Conservation (phyloP, 306 rosid genomes). For the Pyrus bretschneideri region DNA sequence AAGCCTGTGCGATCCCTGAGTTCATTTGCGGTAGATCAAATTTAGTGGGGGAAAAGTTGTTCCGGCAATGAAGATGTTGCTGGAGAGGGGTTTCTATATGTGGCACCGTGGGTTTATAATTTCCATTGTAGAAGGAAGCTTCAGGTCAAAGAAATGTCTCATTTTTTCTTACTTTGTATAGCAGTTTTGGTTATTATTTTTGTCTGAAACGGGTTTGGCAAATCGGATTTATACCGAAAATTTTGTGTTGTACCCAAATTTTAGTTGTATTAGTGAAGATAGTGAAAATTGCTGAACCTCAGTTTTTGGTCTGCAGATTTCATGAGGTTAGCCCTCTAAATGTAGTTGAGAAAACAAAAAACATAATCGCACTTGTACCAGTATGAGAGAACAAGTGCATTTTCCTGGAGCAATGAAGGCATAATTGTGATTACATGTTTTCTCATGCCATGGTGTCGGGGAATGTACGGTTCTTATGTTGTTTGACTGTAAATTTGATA, state of each 20-base stretch:
- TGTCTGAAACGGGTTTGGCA: conserved; percentile 8
- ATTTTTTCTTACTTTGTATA: background rate
- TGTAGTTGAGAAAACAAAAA: no score
- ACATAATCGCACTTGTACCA: no score
- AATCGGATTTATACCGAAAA: conserved; percentile 6
- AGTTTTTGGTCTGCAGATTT: no score
- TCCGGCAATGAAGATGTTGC: conserved; percentile 52
- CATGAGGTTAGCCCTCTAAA: no score
- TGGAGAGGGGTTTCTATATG: conserved; percentile 21
- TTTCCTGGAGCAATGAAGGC: no score
- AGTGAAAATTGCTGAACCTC: background rate
- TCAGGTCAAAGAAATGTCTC: background rate
- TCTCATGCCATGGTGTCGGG: no score
- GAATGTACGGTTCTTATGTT: no score
- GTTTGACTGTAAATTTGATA: no score
- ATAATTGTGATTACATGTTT: no score
- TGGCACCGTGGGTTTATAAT: conserved; percentile 4
- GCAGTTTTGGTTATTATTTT: conserved; percentile 19
- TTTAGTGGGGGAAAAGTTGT: background rate
- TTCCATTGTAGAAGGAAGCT: background rate
- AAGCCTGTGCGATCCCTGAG: background rate
- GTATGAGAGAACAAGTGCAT: no score
- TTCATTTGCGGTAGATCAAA: conserved; percentile 8
- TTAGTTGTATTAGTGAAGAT: background rate
- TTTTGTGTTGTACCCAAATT: background rate